Evolutionary conservation across 2,329 filamentous ascomycete species (phyloP), one percentile per base, ranked within the genome.

Genomic region (Lecanoromycetidae sp.): DNA sequence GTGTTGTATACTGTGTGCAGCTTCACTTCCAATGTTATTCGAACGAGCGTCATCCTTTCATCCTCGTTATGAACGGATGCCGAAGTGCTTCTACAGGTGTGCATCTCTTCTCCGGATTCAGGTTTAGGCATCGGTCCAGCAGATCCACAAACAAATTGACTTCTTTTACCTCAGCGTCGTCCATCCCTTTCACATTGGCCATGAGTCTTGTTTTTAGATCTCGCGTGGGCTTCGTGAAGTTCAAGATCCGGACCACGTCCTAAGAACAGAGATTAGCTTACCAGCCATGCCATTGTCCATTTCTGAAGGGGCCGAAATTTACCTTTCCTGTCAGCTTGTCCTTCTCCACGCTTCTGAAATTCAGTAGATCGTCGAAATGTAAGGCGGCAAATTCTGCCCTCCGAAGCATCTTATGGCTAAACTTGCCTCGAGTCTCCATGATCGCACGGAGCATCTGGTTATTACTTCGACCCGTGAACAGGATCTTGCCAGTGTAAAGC

Each of bases 371-470:
- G 60, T 94, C 85, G 63, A 94, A 95, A 64, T 94, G 85, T 59
- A 81, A 70, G 34, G 75, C 74, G 12, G 82, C 79, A 51, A 93
- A 74, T 54, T 86, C 75, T 2, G 88, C 87, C 44, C 84, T 82
- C 57, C 86, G 87, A 58, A 94, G 80, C 52, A 95, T 72, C 65
- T 95, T 95, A 38, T 84, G 79, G 25, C 86, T 88, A 53, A 95
- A 81, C 65, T 88, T 93, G 58, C 91, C 91, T 39, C 93, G 81
- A 57, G 90, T 87, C 62, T 98, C 90, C 80, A 95, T 94, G 57
- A 98, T 94, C 17, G 84, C 82, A 54, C 86, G 84, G 51, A 98
- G 77, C 91, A 98, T 98, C 68, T 94, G 87, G 61, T 98, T 98
- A 70, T 98, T 98, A 67, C 86, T 91, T 54, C 85, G 79, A 50